Conservation (phyloP, 2,329 filamentous ascomycete species). For the Monosporascus ibericus region DNA sequence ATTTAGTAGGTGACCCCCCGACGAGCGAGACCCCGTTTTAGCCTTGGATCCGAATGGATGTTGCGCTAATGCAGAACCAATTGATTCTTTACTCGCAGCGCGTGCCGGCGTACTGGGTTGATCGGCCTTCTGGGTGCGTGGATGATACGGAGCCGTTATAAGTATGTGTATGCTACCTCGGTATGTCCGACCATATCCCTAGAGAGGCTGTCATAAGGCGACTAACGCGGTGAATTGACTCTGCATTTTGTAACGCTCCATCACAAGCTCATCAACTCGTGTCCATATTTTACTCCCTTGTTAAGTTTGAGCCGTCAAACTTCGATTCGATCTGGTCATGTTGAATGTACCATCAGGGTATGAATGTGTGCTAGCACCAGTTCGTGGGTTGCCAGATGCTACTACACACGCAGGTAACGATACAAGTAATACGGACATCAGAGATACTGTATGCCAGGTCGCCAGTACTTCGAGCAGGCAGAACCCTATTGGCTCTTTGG, state of each 20-base stretch:
- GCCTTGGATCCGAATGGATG: neutral
- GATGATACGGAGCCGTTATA: neutral
- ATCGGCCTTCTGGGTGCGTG: neutral
- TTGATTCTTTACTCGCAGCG: neutral
- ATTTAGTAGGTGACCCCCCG: neutral
- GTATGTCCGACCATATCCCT: neutral
- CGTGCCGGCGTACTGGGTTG: neutral
- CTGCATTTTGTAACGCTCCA: neutral
- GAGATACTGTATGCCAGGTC: no score
- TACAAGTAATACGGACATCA: neutral
- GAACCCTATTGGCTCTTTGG: neutral
- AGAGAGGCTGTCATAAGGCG: neutral
- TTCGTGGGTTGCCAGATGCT: neutral
- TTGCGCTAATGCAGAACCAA: constrained; percentile 14
- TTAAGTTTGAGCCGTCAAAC: neutral
- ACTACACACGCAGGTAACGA: neutral
- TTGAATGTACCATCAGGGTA: neutral
- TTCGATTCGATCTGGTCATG: neutral
- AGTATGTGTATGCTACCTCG: neutral
- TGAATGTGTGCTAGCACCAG: neutral
- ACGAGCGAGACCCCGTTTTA: neutral
- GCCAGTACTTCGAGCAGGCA: neutral
- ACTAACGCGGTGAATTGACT: neutral
- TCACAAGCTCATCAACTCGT: neutral
- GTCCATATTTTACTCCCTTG: neutral